Percentiles rank a stretch among this genome's conserved stretches.
These are phyloP conservation scores for Cyberlindnera maclurae DNA, from an alignment of 805 yeast genomes.

Conservation along the genomic window DNA sequence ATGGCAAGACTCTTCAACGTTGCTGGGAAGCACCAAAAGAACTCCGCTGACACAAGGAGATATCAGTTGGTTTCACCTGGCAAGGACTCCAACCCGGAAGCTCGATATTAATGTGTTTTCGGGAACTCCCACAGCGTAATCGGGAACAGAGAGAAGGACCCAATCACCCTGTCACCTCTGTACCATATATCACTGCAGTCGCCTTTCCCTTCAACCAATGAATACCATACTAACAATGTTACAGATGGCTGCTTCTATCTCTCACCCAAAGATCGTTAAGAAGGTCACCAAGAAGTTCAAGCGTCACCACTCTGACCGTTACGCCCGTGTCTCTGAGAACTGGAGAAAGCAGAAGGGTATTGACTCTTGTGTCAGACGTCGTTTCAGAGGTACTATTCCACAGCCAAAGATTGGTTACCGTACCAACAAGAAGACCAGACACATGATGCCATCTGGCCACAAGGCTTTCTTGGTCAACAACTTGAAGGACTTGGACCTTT, in stretches of 20 bases:
- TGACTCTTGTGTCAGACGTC: constrained; percentile 99
- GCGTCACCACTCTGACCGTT: constrained; percentile 99
- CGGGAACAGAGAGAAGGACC: too few relatives aligned
- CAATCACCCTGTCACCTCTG: too few relatives aligned
- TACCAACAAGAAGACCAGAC: constrained; percentile 97
- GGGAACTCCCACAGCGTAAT: too few relatives aligned
- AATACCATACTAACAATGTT: constrained; percentile 19
- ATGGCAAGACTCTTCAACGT: too few relatives aligned
- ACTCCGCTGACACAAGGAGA: too few relatives aligned
- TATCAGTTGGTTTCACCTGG: too few relatives aligned
- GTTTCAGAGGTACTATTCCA: constrained; percentile 98
- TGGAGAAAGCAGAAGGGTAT: constrained; percentile 99
- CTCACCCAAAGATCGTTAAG: constrained; percentile 99
- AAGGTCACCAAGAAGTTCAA: constrained; percentile 98
- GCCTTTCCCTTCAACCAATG: not conserved
- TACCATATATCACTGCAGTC: not conserved
- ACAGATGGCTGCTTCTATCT: constrained; percentile 92
- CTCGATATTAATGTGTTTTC: too few relatives aligned
- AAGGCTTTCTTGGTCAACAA: constrained; percentile 92
- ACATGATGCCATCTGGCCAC: constrained; percentile 96
- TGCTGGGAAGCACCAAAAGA: too few relatives aligned
- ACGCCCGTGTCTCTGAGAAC: constrained; percentile 95
- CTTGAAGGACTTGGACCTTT: constrained; percentile 87
- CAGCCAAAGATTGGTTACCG: constrained; percentile 99
- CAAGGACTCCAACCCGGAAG: too few relatives aligned